Evolutionary conservation across 1,139 yeast genomes (phyloP), one percentile per base, ranked within the genome.

Genomic region (Kodamaea sp.): DNA sequence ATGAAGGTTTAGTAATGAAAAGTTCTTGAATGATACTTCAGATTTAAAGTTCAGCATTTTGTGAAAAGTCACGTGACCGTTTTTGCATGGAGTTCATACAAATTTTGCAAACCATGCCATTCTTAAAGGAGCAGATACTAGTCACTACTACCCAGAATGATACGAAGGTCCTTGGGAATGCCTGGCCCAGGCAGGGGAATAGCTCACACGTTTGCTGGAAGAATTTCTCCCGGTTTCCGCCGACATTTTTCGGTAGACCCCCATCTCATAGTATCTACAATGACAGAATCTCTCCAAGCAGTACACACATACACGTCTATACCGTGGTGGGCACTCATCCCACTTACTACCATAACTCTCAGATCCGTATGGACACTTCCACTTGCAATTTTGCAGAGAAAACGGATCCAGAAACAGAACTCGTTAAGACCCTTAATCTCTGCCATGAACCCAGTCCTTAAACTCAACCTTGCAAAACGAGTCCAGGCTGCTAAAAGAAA

Each of bases 311-410:
- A 55, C 12, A 59, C 84, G 0, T 86, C 87, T 1, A 51, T 88
- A 5, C 87, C 95, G 8, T 90, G 97, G 96, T 80, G 88, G 72
- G 77, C 77, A 0, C 60, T 89, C 25, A 83, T 90, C 7, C 97
- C 97, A 0, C 26, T 80, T 13, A 63, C 87, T 0, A 87, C 97
- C 0, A 57, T 88, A 21, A 63, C 78, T 0, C 56, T 89, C 18
- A 70, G 97, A 46, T 54, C 84, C 0, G 49, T 69, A 3, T 68
- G 86, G 61, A 89, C 97, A 0, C 55, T 88, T 15, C 97, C 97
- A 2, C 60, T 89, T 19, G 88, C 95, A 0, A 66, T 89, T 3
- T 47, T 76, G 39, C 95, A 87, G 50, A 63, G 97, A 37, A 68
- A 68, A 34, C 63, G 95, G 27, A 62, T 83, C 7, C 83, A 78